A percentile compares a stretch with the other conserved stretches of the same genome.
Evolutionary conservation across 1,139 yeast genomes (phyloP).

Genomic region (Lodderomyces metapsilosis): DNA sequence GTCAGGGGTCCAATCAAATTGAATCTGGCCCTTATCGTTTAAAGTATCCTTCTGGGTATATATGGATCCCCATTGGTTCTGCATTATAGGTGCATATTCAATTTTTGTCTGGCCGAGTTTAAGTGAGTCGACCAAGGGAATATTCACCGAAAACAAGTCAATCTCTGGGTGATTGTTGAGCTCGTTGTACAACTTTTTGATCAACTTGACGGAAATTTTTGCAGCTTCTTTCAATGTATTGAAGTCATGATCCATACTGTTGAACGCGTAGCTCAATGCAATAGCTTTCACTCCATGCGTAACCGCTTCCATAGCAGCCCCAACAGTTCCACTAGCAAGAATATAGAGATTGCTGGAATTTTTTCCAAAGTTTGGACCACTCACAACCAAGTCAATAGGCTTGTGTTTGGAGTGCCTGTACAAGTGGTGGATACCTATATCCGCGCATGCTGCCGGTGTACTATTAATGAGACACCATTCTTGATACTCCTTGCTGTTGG

Average conservation of each 20-base stretch:
- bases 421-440: conserved; percentile 80
- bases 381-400: conserved; percentile 79
- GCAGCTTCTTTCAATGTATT: conserved; percentile 65
- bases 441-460: conserved; percentile 95
- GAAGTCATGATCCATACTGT: conserved; percentile 51
- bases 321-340: conserved; percentile 93
- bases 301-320: conserved; percentile 95
- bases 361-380: conserved; percentile 96
- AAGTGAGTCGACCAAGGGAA: conserved; percentile 64
- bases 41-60: conserved; percentile 24
- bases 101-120: conserved; percentile 55
- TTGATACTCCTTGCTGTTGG: conserved; percentile 38
- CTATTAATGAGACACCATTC: conserved; percentile 90
- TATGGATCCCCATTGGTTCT: conserved; percentile 76
- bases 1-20: conserved; percentile 81
- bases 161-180: conserved; percentile 51
- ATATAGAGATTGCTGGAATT: conserved; percentile 89
- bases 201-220: conserved; percentile 59
- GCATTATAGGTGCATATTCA: conserved; percentile 71
- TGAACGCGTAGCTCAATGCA: conserved; percentile 82
- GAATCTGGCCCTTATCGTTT: conserved; percentile 26
- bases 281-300: conserved; percentile 73
- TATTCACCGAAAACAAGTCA: conserved; percentile 79
- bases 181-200: conserved; percentile 54
- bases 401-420: conserved; percentile 44